Conservation (phyloP, 176 grass and related monocot species). For the Hsuehochloa calcarea region DNA sequence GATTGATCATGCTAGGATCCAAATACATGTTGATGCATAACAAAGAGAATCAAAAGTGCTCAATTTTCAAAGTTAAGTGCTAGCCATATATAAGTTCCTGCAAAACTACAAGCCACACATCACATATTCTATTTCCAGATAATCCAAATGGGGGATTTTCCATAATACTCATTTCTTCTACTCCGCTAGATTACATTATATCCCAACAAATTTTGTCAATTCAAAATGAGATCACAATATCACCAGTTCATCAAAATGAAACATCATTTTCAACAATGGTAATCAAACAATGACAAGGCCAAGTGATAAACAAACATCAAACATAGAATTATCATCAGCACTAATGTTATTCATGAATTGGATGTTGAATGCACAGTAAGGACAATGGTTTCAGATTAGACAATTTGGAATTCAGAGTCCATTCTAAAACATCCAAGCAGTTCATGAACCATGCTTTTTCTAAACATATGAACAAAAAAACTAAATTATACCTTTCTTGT, state of each 20-base stretch:
- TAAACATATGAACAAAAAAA: constrained; percentile 52
- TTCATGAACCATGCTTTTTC: constrained; percentile 39
- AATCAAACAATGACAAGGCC: no score
- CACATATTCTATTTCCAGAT: not conserved
- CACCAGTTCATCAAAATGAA: not conserved
- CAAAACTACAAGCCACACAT: not conserved
- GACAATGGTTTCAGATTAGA: constrained; percentile 26
- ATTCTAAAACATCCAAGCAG: constrained; percentile 4
- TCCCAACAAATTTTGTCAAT: not conserved
- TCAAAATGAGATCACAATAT: not conserved
- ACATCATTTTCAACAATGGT: not conserved
- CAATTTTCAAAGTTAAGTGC: not conserved
- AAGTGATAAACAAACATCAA: no score
- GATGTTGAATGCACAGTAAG: no score
- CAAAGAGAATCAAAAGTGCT: no score
- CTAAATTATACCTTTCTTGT: constrained; percentile 57
- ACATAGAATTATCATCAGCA: no score
- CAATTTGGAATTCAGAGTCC: constrained; percentile 14
- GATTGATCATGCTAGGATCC: no score
- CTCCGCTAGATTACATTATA: no score
- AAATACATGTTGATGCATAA: no score
- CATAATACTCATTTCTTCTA: not conserved
- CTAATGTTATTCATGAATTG: no score
- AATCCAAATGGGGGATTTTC: not conserved
- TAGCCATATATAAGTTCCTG: not conserved